Percentiles rank a stretch among this genome's conserved stretches.
phyloP scores from a whole-genome alignment of 1,284 basidiomycete species.

The Meira miltonrushii region DNA sequence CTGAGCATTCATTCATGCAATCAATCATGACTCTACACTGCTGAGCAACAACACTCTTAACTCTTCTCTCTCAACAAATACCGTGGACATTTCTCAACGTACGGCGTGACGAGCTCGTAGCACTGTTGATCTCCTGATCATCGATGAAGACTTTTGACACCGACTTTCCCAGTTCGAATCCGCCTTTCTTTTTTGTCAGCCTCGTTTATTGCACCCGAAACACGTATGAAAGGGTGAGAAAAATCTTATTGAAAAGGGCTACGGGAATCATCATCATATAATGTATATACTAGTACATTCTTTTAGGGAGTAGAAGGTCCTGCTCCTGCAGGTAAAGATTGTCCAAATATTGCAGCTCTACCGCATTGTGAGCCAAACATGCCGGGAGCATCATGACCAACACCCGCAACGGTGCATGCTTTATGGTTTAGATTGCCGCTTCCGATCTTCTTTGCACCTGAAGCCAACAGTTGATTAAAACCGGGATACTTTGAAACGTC shows the following conservation, averaged over 20 bases:
- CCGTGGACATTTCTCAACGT: background rate
- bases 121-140: too few relatives aligned
- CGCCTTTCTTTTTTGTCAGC: too few relatives aligned
- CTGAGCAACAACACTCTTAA: background rate
- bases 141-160: too few relatives aligned
- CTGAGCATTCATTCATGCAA: background rate
- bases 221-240: too few relatives aligned
- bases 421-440: background rate
- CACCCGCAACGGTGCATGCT: background rate
- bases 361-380: constrained; percentile 24
- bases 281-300: too few relatives aligned
- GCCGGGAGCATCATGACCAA: background rate
- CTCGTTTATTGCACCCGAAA: too few relatives aligned
- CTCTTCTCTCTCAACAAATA: background rate
- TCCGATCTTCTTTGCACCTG: background rate
- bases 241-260: too few relatives aligned
- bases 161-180: too few relatives aligned
- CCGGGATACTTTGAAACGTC: constrained; percentile 28
- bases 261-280: too few relatives aligned
- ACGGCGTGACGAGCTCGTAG: too few relatives aligned
- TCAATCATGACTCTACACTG: background rate
- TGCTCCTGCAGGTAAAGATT: constrained; percentile 1
- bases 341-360: constrained; percentile 19
- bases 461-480: background rate
- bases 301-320: background rate